These are phyloP conservation scores for Sarcodon aspratus DNA, from an alignment of 768 basidiomycete genomes.

Conservation along the genomic window DNA sequence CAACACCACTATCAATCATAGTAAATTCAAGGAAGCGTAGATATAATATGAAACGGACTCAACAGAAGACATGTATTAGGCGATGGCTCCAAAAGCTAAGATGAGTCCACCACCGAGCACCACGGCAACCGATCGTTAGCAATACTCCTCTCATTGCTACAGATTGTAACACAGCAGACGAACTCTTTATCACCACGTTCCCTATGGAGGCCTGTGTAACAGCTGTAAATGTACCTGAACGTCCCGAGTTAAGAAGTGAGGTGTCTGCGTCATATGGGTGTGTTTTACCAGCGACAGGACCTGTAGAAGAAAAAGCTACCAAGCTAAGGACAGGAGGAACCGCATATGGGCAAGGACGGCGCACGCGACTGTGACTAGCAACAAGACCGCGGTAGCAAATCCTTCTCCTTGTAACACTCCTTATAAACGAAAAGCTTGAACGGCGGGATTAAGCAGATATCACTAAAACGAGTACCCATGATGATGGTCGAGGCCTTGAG, in stretches of 20 bases:
- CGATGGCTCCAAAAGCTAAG: background rate
- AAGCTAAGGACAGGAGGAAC: background rate
- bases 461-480: too few relatives aligned
- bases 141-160: slow-evolving; percentile 4
- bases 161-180: slow-evolving; percentile 3
- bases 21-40: too few relatives aligned
- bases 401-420: too few relatives aligned
- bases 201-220: slow-evolving; percentile 4
- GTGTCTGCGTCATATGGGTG: background rate
- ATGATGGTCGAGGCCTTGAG: too few relatives aligned
- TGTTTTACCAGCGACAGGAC: slow-evolving; percentile 3
- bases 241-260: background rate
- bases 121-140: background rate
- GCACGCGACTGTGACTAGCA: too few relatives aligned
- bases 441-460: too few relatives aligned
- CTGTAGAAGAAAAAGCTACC: background rate
- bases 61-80: background rate
- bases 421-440: too few relatives aligned
- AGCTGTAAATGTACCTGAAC: slow-evolving; percentile 5
- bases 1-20: too few relatives aligned
- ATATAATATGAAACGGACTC: too few relatives aligned
- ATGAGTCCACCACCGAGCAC: background rate
- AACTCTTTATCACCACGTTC: slow-evolving; percentile 2
- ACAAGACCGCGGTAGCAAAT: too few relatives aligned
- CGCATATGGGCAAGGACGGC: background rate